These are phyloP conservation scores for Phytophthora fragariaefolia DNA, from an alignment of 352 stramenopile species.

Conservation along the genomic window DNA sequence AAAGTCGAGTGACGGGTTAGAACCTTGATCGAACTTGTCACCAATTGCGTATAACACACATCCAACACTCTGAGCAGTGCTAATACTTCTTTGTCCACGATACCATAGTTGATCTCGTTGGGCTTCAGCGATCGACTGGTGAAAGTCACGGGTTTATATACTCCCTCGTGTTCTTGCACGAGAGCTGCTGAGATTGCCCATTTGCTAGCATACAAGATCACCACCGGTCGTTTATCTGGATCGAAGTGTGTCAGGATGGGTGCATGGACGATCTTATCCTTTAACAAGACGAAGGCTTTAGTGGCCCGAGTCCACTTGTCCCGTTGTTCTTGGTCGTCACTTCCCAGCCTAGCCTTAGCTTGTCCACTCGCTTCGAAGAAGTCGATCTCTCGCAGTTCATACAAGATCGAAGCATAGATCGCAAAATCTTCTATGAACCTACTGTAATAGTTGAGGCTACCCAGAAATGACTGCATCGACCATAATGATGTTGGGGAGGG, in stretches of 20 bases:
- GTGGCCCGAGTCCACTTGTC: background rate
- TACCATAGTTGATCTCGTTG: too few species aligned
- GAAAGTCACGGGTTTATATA: background rate
- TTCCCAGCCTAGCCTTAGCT: background rate
- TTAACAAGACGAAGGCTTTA: constrained; percentile 13
- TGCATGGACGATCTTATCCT: constrained; percentile 2
- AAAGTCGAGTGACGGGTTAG: too few species aligned
- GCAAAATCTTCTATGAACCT: constrained; percentile 23
- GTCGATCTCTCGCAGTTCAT: constrained; percentile 4
- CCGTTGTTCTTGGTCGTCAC: too few species aligned
- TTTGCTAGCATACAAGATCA: constrained; percentile 19
- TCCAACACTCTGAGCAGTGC: too few species aligned
- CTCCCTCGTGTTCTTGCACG: constrained; percentile 1
- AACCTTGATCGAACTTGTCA: too few species aligned
- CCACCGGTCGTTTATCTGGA: background rate
- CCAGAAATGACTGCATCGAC: constrained; percentile 19
- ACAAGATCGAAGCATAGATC: constrained; percentile 6
- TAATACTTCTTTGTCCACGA: background rate
- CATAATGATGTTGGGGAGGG: too few species aligned
- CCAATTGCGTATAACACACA: too few species aligned
- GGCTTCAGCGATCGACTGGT: background rate
- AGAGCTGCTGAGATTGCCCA: constrained; percentile 1
- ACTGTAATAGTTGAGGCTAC: constrained; percentile 26
- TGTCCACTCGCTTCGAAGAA: background rate
- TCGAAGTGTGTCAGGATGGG: constrained; percentile 26